phyloP scores from a whole-genome alignment of 495 filamentous ascomycete genomes.

The Podospora pseudocomata region DNA sequence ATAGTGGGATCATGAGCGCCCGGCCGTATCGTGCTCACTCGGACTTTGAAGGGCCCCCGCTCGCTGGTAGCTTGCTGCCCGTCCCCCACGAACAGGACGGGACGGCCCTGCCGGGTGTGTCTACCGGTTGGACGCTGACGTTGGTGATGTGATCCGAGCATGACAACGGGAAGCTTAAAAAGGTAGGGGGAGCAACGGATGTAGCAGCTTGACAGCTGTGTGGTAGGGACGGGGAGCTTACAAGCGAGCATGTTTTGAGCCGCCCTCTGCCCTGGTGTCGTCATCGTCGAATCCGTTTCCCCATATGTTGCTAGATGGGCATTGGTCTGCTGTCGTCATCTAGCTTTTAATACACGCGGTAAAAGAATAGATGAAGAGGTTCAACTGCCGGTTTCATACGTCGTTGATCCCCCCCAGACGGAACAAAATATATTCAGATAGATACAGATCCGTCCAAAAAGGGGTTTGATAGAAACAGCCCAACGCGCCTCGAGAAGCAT shows the following conservation, averaged over 20 bases:
- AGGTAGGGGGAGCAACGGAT: not conserved
- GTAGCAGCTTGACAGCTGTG: not conserved
- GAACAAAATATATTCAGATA: not conserved
- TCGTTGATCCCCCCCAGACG: not conserved
- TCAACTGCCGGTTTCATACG: not conserved
- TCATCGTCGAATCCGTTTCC: not conserved
- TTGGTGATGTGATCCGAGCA: slow-evolving; percentile 2
- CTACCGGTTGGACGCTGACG: slow-evolving; percentile 11
- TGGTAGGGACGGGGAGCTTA: slow-evolving; percentile 5
- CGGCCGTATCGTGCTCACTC: not conserved
- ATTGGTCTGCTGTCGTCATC: not conserved
- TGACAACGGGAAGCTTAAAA: not conserved
- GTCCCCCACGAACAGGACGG: slow-evolving; percentile 6
- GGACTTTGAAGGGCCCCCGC: not conserved
- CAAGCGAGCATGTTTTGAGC: not conserved
- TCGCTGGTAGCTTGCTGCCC: not conserved
- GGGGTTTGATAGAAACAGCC: not conserved
- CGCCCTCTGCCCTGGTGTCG: not conserved
- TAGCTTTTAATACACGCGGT: not conserved
- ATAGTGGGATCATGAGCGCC: too few relatives aligned
- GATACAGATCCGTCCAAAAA: not conserved
- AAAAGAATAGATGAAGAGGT: not conserved
- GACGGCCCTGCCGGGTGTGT: slow-evolving; percentile 17
- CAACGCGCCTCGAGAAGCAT: not conserved
- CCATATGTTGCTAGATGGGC: too few relatives aligned